These are phyloP conservation scores for Psilocybe cyanescens DNA, from an alignment of 768 basidiomycete species.

Conservation along the genomic window DNA sequence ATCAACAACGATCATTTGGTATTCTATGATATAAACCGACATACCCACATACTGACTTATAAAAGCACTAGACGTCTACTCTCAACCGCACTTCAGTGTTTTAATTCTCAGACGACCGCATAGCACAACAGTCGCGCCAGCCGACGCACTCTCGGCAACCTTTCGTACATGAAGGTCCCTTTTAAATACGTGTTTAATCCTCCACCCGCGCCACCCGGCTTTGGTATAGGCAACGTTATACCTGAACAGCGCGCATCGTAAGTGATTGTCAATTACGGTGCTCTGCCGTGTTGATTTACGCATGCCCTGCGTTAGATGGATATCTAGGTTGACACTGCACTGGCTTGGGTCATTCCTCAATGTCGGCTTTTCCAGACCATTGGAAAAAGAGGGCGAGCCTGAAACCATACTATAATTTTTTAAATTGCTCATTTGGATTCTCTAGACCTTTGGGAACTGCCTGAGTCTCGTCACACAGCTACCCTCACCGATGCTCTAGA, in stretches of 20 bases:
- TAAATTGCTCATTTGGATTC: neutral
- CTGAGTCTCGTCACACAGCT: conserved; percentile 37
- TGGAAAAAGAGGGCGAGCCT: conserved; percentile 55
- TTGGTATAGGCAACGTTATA: conserved; percentile 47
- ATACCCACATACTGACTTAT: too few relatives aligned
- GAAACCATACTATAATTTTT: neutral
- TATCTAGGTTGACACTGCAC: conserved; percentile 51
- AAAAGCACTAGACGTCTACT: too few relatives aligned
- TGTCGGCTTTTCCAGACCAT: conserved; percentile 61
- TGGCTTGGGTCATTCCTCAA: conserved; percentile 59
- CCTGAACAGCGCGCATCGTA: conserved; percentile 47
- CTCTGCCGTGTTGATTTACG: too few relatives aligned
- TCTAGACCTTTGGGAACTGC: conserved; percentile 60
- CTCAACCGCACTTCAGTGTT: too few relatives aligned
- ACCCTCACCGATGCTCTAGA: conserved; percentile 46
- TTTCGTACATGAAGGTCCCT: conserved; percentile 24
- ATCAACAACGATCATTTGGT: too few relatives aligned
- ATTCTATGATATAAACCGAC: too few relatives aligned
- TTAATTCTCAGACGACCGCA: too few relatives aligned
- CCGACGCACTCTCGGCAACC: neutral
- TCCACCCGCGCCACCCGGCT: conserved; percentile 51
- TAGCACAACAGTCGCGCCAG: neutral
- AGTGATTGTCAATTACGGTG: conserved; percentile 14
- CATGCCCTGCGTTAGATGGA: conserved; percentile 25
- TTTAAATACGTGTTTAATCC: conserved; percentile 40